A percentile compares a stretch with the other conserved stretches of the same genome.
Evolutionary conservation across 2,329 filamentous ascomycete genomes (phyloP).

Genomic region (Colletotrichum salicis): DNA sequence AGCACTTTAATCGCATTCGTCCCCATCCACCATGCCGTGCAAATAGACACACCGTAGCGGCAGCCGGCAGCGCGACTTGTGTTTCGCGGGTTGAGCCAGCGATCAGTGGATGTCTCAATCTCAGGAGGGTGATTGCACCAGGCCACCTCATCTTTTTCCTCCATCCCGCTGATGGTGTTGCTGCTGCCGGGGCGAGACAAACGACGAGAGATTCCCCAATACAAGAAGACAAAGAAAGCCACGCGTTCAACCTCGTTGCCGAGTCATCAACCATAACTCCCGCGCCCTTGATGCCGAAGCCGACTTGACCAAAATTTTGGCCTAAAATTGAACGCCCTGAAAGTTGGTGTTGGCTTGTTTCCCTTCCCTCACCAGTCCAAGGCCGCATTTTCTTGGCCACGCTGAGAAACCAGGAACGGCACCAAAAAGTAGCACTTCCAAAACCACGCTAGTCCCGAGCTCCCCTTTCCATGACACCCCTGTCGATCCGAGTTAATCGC

Average conservation of each 20-base stretch:
- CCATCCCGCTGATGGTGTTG: not conserved
- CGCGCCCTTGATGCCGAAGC: not conserved
- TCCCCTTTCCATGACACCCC: not conserved
- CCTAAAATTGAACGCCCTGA: too few species aligned
- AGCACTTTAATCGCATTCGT: not conserved
- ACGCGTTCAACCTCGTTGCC: not conserved
- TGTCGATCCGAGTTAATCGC: not conserved
- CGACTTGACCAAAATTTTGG: not conserved
- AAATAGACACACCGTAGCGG: not conserved
- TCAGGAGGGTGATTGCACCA: conserved; percentile 14
- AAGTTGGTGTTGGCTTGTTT: not conserved
- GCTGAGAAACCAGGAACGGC: not conserved
- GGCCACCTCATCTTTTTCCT: not conserved
- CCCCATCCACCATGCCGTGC: not conserved
- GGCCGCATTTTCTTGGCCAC: too few species aligned
- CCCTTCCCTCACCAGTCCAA: not conserved
- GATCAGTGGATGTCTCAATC: conserved; percentile 32
- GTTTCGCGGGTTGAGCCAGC: conserved; percentile 3
- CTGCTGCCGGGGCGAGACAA: not conserved
- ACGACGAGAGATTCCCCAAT: not conserved
- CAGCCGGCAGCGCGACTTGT: not conserved
- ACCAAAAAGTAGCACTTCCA: not conserved
- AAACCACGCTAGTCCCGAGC: not conserved
- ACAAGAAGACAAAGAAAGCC: not conserved
- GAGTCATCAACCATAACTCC: not conserved